Base-by-base conservation (phyloP, 176 grass and related monocot genomes). In the Oryza glumipatula region DNA sequence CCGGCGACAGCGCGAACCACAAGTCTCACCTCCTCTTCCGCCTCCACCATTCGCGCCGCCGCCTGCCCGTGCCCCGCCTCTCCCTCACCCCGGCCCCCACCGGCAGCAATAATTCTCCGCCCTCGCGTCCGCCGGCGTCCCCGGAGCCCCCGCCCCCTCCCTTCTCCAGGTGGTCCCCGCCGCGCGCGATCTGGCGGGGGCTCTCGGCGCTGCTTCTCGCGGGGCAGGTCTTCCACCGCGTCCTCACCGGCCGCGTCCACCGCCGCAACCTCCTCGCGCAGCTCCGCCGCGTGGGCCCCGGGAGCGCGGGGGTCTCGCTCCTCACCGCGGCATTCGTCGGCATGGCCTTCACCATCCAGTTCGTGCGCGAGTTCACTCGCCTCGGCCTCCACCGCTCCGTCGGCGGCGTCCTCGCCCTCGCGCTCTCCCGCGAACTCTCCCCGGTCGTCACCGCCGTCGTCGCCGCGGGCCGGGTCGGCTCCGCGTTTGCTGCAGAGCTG, bases 321-420 rank as follows among this genome's bases (percentile, higher is more conserved):
- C 91, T 99, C 71, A 99, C 96, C 32, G 93, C 96, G 28, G 67
- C 96, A 51, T 99, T 99, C 77, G 91, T 99, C 43, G 96, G 96
- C 81, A 99, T 99, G 96, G 96, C 96, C 52, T 99, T 96, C 94
- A 99, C 96, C 78, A 99, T 99, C 88, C 94, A 96, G 89, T 99
- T 99, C 84, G 96, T 99, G 77, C 92, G 96, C 86, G 96, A 99
- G 83, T 99, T 99, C 89, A 99, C 96, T 23, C 89, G 96, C 77
- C 96, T 99, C 47, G 96, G 96, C 16, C 91, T 99, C 73, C 93
- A 99, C 84, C 93, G 93, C 64, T 99, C 96, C 26, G 96, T 99
- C 5, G 96, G 96, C 22, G 96, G 93, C 60, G 96, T 99, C 47
- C 93, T 99, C 47, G 96, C 96, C 39, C 96, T 98, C 54, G 93